Evolutionary conservation across 2,329 filamentous ascomycete species (phyloP), one percentile per base, ranked within the genome.

Genomic region (Hortaea werneckii): DNA sequence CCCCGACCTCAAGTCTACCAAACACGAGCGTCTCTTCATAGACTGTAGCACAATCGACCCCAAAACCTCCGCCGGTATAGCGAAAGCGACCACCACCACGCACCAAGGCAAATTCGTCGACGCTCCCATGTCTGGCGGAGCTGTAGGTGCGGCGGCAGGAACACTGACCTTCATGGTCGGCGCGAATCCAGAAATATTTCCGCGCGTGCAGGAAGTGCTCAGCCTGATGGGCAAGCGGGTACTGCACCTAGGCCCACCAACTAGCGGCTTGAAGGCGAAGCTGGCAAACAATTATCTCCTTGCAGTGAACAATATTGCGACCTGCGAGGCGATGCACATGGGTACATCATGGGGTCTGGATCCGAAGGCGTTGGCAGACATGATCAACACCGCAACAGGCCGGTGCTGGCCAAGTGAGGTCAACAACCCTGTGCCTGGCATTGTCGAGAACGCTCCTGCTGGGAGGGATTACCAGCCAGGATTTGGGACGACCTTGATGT

Each of bases 11-110:
- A 70, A 75, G 5, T 65, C 65, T 29, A 59, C 73, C 13, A 75
- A 74, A 42, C 37, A 50, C 11, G 71, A 82, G 47, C 82, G 88
- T 35, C 69, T 95, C 47, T 95, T 94, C 65, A 92, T 98, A 61
- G 92, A 98, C 66, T 90, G 85, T 66, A 96, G 90, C 3, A 98
- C 92, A 11, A 96, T 98, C 61, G 92, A 96, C 66, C 88, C 89
- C 0, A 80, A 80, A 29, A 87, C 88, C 2, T 95, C 89, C 1
- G 79, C 79, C 35, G 76, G 80, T 54, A 83, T 96, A 5, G 87
- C 88, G 20, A 73, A 80, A 50, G 75, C 76, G 26, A 82, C 94
- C 1, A 77, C 73, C 47, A 76, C 77, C 5, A 79, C 79, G 1
- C 73, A 78, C 1, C 77, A 83, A 61, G 86, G 86, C 44, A 76